A percentile compares a stretch with the other conserved stretches of the same genome.
Evolutionary conservation across 2,329 filamentous ascomycete genomes (phyloP).

Genomic region (Blastomyces gilchristii): DNA sequence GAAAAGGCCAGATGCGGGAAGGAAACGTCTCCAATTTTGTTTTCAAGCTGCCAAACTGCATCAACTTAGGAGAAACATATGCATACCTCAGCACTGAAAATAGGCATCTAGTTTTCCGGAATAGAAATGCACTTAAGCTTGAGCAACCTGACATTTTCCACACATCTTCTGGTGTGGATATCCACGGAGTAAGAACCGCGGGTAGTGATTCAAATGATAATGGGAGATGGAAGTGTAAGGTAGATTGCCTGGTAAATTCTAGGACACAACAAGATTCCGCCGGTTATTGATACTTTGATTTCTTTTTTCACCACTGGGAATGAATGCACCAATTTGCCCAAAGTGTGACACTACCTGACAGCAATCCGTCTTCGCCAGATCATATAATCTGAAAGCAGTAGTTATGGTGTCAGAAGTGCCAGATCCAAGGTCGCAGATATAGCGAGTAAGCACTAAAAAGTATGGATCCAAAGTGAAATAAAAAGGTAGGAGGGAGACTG

Average conservation of each 20-base stretch:
- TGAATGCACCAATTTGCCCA: conserved; percentile 24
- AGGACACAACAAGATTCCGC: conserved; percentile 19
- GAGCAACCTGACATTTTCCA: background rate
- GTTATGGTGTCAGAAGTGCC: conserved; percentile 21
- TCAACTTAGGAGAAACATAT: background rate
- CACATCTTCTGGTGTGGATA: background rate
- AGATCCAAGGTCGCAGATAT: conserved; percentile 25
- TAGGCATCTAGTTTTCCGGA: background rate
- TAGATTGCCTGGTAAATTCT: conserved; percentile 16
- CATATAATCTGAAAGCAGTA: conserved; percentile 21
- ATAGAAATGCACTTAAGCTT: background rate
- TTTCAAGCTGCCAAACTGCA: too few relatives aligned
- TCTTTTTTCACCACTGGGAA: conserved; percentile 17
- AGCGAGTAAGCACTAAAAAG: conserved; percentile 13
- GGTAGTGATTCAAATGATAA: background rate
- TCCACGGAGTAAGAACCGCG: background rate
- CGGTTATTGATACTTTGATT: conserved; percentile 21
- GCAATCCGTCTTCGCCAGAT: conserved; percentile 21
- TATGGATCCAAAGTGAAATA: background rate
- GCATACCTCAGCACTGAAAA: background rate
- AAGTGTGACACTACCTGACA: conserved; percentile 19
- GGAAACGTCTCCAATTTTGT: too few relatives aligned
- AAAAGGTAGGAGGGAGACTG: background rate
- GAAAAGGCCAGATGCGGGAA: background rate
- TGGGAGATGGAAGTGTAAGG: conserved; percentile 17